Conservation (phyloP, 257 asterid genomes). For the Coffea canephora region DNA sequence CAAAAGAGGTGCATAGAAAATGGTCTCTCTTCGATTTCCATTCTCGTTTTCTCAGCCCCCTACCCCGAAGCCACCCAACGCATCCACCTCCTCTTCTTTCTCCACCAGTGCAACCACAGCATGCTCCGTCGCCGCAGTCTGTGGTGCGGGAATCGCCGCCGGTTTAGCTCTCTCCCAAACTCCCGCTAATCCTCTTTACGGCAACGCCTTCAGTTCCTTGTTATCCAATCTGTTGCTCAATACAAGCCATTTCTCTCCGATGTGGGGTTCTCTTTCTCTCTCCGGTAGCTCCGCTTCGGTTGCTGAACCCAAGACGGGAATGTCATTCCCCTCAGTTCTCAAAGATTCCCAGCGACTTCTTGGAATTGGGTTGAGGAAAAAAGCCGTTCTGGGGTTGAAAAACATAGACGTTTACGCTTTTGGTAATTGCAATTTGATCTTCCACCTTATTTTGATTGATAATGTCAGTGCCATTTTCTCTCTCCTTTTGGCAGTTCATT, state of each 20-base stretch:
- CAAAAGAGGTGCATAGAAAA: slow-evolving; percentile 10
- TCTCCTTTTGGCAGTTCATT: not conserved
- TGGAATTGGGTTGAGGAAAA: slow-evolving; percentile 74
- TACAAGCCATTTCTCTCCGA: slow-evolving; percentile 26
- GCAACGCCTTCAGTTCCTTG: slow-evolving; percentile 44
- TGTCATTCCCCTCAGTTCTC: slow-evolving; percentile 67
- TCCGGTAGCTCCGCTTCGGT: slow-evolving; percentile 45
- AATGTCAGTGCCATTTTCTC: not conserved
- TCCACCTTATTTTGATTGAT: not conserved
- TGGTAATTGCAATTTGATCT: slow-evolving; percentile 47
- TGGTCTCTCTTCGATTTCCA: slow-evolving; percentile 81
- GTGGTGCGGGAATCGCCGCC: slow-evolving; percentile 36
- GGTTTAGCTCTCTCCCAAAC: slow-evolving; percentile 48
- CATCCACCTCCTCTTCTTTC: slow-evolving; percentile 30
- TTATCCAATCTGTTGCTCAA: slow-evolving; percentile 32
- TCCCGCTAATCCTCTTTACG: slow-evolving; percentile 35
- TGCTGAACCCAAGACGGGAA: slow-evolving; percentile 68
- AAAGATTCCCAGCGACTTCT: slow-evolving; percentile 77
- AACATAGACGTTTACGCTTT: slow-evolving; percentile 89
- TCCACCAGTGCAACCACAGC: slow-evolving; percentile 37
- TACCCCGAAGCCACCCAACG: slow-evolving; percentile 36
- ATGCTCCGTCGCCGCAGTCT: slow-evolving; percentile 32
- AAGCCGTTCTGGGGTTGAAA: slow-evolving; percentile 75
- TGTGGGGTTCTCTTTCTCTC: slow-evolving; percentile 74
- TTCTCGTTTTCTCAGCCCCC: slow-evolving; percentile 91